These are phyloP conservation scores for Pugionium dolabratum DNA, from an alignment of 345 rosid species.

Conservation along the genomic window DNA sequence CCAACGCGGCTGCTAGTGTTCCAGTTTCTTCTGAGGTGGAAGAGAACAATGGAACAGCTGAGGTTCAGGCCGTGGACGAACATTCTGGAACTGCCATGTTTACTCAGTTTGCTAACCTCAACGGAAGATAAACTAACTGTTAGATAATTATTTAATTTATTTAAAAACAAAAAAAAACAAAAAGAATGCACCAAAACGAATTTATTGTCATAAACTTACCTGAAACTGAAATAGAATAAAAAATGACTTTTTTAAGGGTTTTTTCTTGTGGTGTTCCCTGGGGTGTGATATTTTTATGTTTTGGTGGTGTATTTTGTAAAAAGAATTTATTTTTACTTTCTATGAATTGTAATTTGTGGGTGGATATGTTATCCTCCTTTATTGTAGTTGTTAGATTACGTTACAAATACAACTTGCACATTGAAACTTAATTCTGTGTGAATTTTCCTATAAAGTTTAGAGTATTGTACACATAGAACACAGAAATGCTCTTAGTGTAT, in stretches of 20 bases:
- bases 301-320: slow-evolving; percentile 32
- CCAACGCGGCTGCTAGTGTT: slow-evolving; percentile 34
- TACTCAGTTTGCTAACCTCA: slow-evolving; percentile 58
- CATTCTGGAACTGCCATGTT: slow-evolving; percentile 75
- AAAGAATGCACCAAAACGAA: slow-evolving; percentile 21
- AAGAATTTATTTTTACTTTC: not conserved
- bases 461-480: not conserved
- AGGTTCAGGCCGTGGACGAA: slow-evolving; percentile 47
- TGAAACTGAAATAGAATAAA: slow-evolving; percentile 22
- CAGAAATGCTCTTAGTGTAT: not conserved
- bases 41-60: slow-evolving; percentile 44
- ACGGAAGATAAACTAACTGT: slow-evolving; percentile 55
- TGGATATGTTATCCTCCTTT: slow-evolving; percentile 36
- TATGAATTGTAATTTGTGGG: slow-evolving; percentile 26
- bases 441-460: not conserved
- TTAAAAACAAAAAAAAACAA: not conserved
- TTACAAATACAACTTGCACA: slow-evolving; percentile 26
- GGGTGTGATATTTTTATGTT: slow-evolving; percentile 22
- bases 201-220: not conserved
- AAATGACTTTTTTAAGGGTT: slow-evolving; percentile 18
- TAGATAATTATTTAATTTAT: not conserved
- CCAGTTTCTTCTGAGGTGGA: slow-evolving; percentile 44
- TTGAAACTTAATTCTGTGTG: slow-evolving; percentile 4
- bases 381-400: slow-evolving; percentile 25
- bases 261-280: slow-evolving; percentile 19